Conservation (phyloP, 225 moss, liverwort and hornwort genomes). For the Sphagnum contortum region DNA sequence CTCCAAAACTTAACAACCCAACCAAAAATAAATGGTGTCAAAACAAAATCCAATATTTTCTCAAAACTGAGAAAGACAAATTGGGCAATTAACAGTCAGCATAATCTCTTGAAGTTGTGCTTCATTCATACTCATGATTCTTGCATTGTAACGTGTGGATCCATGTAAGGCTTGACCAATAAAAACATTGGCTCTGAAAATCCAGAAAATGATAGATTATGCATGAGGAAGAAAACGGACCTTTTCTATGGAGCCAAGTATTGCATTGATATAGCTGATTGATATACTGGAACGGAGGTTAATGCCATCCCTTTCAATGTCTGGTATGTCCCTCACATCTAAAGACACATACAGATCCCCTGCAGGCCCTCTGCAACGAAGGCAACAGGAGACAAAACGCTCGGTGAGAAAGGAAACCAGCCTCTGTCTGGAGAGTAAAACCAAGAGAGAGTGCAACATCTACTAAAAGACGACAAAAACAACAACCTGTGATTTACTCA, state of each 20-base stretch:
- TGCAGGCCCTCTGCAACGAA: conserved; percentile 59
- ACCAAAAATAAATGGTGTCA: background rate
- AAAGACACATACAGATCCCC: conserved; percentile 94
- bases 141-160: too few species aligned
- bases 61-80: conserved; percentile 7
- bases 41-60: background rate
- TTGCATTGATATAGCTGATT: conserved; percentile 77
- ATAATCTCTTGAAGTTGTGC: too few species aligned
- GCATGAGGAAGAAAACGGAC: conserved; percentile 10
- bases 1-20: background rate
- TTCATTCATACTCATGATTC: too few species aligned
- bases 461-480: background rate
- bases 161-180: too few species aligned
- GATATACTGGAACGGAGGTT: conserved; percentile 77
- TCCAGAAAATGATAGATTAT: too few species aligned
- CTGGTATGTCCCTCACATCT: conserved; percentile 78
- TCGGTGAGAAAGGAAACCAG: too few species aligned
- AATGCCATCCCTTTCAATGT: conserved; percentile 90
- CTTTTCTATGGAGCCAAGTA: conserved; percentile 65
- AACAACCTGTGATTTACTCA: background rate
- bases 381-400: background rate
- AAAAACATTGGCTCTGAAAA: too few species aligned
- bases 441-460: too few species aligned
- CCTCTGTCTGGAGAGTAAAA: too few species aligned
- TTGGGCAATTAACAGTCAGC: too few species aligned